Evolutionary conservation across 1,284 basidiomycete species (phyloP).

Genomic region (Fomitopsis palustris): DNA sequence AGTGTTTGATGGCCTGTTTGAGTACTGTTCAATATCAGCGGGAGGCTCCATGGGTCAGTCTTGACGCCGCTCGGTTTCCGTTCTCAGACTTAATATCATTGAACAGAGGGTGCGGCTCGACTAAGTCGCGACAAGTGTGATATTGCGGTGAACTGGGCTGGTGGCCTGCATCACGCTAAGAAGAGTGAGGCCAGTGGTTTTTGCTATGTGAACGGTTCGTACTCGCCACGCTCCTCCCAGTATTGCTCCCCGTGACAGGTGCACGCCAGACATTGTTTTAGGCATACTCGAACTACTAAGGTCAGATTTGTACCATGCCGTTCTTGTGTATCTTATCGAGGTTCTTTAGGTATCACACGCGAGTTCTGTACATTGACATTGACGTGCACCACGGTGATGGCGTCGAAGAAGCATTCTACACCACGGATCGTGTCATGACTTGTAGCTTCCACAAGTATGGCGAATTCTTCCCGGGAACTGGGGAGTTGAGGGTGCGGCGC

Average conservation of each 20-base stretch:
- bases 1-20: conserved; percentile 96
- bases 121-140: conserved; percentile 97
- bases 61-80: not conserved
- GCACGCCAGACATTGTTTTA: conserved; percentile 82
- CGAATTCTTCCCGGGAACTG: conserved; percentile 99
- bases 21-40: conserved; percentile 98
- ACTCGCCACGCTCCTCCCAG: conserved; percentile 6
- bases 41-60: conserved; percentile 94
- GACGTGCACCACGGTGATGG: conserved; percentile 99
- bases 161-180: conserved; percentile 96
- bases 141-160: conserved; percentile 99
- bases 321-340: conserved; percentile 2
- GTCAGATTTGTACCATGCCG: conserved; percentile 34
- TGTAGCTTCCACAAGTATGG: conserved; percentile 99
- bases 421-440: conserved; percentile 98
- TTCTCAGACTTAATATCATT: not conserved
- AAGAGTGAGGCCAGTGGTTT: conserved; percentile 99
- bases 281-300: conserved; percentile 93
- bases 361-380: conserved; percentile 98
- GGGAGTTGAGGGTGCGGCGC: conserved; percentile 81
- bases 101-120: conserved; percentile 90
- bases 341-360: conserved; percentile 75
- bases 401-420: conserved; percentile 99
- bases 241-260: not conserved
- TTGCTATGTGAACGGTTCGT: conserved; percentile 95